A percentile compares a stretch with the other conserved stretches of the same genome.
Conservation (phyloP, 2,329 filamentous ascomycete genomes). For the Clonostachys chloroleuca region DNA sequence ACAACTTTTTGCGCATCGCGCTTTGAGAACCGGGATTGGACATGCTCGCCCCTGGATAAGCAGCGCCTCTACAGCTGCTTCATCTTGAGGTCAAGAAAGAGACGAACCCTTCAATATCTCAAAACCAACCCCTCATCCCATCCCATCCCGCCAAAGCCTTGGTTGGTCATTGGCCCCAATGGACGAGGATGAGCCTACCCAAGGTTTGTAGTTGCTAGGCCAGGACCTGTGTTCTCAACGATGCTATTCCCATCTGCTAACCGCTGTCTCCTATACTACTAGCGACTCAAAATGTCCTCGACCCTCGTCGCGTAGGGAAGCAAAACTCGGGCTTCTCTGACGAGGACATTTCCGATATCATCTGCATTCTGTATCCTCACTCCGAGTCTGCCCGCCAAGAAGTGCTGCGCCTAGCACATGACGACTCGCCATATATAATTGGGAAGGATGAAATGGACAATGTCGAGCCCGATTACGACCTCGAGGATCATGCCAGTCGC, state of each 20-base stretch:
- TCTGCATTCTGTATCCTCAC: slow-evolving; percentile 81
- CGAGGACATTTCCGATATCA: slow-evolving; percentile 80
- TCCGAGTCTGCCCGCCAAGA: slow-evolving; percentile 69
- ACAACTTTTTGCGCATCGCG: no score
- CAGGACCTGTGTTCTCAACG: not conserved
- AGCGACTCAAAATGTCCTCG: slow-evolving; percentile 77
- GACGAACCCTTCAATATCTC: no score
- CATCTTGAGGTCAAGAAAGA: no score
- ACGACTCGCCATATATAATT: slow-evolving; percentile 43
- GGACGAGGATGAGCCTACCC: slow-evolving; percentile 38
- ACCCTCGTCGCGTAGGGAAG: slow-evolving; percentile 74
- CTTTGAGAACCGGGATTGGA: no score
- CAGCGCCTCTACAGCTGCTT: no score
- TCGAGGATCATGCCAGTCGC: slow-evolving; percentile 42
- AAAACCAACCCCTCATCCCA: no score
- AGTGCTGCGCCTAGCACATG: slow-evolving; percentile 47
- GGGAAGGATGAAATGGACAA: slow-evolving; percentile 41
- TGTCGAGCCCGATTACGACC: slow-evolving; percentile 45
- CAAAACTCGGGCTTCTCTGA: slow-evolving; percentile 81
- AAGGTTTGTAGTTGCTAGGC: slow-evolving; percentile 20
- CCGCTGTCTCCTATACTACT: slow-evolving; percentile 7
- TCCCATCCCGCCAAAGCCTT: not conserved
- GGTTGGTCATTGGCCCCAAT: slow-evolving; percentile 21
- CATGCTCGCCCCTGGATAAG: no score
- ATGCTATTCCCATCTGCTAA: slow-evolving; percentile 1